Base-by-base conservation (phyloP, 352 stramenopile species). In the Phytophthora citricola region DNA sequence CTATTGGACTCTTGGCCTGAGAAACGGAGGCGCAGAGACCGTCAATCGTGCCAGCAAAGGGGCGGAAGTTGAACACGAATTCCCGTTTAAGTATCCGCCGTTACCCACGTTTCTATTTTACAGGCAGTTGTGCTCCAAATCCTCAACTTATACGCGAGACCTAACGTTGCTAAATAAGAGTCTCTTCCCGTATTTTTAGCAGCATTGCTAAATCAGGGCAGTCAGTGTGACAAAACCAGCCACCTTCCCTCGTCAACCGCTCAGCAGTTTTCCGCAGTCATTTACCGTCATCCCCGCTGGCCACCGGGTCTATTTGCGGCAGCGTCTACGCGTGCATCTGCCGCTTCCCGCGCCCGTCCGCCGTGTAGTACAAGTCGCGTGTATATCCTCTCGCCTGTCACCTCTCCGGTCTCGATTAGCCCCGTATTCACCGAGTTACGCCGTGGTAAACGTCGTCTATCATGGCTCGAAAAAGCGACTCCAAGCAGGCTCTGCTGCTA, bases 401-500 rank as follows among this genome's bases (percentile, higher is more conserved):
- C 29, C 24, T 55, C 34, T 27, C 45, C 34, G 45, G 29, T 44
- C 54, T 58, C 54, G 1, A 59, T 59, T 36, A 7, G 15, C 22
- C 38, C 14, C 45, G 17, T 45, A 43, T 9, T 50, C 24, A 29
- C 47, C 38, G 57, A 57, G 26, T 58, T 57, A 34, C 46, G 26
- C 27, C 26, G 36, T 12, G 22, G 15, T 53, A 50, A 34, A 39
- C 41, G 38, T 29, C 49, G 22, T 53, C 45, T 47, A 22, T 31
- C 76, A 97, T 94, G 92, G 93, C 81, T 12, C 53, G 67, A 10
- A 49, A 39, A 29, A 71, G 57, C 52, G 65, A 73, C 31, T 29
- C 46, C 84, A 90, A 97, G 92, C 97, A 93, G 52, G 76, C 74
- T 47, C 58, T 90, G 52, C 58, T 92, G 51, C 65, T 90, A 10